A percentile compares a stretch with the other conserved stretches of the same genome.
phyloP scores from a whole-genome alignment of 2,329 filamentous ascomycete genomes.

The Colletotrichum sp. region DNA sequence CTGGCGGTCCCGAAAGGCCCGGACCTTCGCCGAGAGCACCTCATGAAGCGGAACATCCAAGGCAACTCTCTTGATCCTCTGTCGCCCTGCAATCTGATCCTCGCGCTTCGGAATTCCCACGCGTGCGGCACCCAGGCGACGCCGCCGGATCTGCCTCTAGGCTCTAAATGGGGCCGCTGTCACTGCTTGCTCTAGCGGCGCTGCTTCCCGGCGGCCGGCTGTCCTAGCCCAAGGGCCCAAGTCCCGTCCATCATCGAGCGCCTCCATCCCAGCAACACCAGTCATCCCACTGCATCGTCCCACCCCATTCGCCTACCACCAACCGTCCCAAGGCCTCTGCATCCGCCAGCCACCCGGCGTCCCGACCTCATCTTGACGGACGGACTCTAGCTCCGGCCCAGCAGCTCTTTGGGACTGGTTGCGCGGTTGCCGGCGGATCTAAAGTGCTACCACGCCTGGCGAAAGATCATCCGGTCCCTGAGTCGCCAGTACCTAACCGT shows the following conservation, averaged over 20 bases:
- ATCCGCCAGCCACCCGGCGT: background rate
- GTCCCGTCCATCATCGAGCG: background rate
- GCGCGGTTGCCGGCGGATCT: background rate
- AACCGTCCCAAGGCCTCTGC: background rate
- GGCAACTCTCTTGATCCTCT: background rate
- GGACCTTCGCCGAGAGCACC: background rate
- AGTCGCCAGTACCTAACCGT: background rate
- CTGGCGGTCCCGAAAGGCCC: background rate
- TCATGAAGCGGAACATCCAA: background rate
- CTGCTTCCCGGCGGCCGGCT: background rate
- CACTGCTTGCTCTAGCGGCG: background rate
- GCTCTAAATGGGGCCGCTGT: background rate
- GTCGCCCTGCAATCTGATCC: background rate
- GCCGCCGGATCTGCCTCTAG: background rate
- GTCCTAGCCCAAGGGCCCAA: background rate
- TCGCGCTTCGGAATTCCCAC: background rate
- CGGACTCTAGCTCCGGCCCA: background rate
- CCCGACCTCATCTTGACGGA: constrained; percentile 1
- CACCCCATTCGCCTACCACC: background rate
- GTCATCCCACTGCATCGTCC: background rate
- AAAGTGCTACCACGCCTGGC: background rate
- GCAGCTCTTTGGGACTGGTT: background rate
- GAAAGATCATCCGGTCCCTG: background rate
- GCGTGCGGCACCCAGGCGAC: background rate
- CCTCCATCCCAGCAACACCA: background rate